phyloP scores from a whole-genome alignment of 345 rosid species.

The Gossypium rotundifolium region DNA sequence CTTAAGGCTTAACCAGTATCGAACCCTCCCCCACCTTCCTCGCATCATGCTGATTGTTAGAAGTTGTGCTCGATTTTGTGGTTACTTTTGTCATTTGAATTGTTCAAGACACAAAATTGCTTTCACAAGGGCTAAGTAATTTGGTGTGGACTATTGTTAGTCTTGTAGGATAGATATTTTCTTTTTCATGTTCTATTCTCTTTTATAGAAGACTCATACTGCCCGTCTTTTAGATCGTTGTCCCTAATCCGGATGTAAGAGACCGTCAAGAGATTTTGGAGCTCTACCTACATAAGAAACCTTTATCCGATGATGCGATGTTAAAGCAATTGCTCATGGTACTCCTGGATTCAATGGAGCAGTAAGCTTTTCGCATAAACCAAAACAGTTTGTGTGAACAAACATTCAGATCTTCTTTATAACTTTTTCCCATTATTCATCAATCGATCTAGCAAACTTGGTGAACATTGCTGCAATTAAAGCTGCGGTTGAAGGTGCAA shows the following conservation, averaged over 20 bases:
- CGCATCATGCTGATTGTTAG: no score
- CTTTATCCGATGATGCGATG: constrained; percentile 83
- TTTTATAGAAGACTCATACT: constrained; percentile 25
- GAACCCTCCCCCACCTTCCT: not conserved
- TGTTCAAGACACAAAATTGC: not conserved
- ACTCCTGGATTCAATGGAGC: constrained; percentile 99
- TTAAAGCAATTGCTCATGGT: constrained; percentile 91
- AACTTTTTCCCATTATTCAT: constrained; percentile 11
- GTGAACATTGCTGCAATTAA: constrained; percentile 97
- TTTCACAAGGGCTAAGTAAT: not conserved
- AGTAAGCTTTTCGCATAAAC: constrained; percentile 28
- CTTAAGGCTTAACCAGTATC: no score
- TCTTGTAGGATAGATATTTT: not conserved
- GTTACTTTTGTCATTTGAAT: not conserved
- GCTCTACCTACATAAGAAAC: constrained; percentile 91
- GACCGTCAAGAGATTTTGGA: constrained; percentile 98
- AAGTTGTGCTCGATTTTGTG: not conserved
- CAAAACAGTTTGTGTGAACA: not conserved
- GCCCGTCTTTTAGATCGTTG: constrained; percentile 59
- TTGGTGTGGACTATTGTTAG: not conserved
- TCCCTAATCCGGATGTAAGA: constrained; percentile 86
- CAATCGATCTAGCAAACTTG: constrained; percentile 83
- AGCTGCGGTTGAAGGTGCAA: constrained; percentile 98
- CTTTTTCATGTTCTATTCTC: not conserved
- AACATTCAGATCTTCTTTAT: constrained; percentile 9